These are phyloP conservation scores for Aspergillus tamarii DNA, from an alignment of 2,329 filamentous ascomycete genomes.

Conservation along the genomic window DNA sequence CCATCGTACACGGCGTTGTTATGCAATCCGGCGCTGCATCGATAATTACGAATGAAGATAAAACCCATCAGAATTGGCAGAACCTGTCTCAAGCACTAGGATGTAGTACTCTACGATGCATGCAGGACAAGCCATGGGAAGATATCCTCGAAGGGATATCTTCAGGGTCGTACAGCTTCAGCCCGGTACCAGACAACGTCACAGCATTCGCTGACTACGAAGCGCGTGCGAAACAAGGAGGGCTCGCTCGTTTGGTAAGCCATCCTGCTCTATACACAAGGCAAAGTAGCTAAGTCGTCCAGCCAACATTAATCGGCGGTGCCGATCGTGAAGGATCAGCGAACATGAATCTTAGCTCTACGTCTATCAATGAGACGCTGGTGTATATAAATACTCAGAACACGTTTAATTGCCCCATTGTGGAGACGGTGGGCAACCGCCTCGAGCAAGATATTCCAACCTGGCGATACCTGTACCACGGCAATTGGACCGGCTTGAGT, in stretches of 20 bases:
- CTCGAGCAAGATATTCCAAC: not conserved
- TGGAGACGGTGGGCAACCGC: not conserved
- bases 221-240: not conserved
- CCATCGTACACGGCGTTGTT: not conserved
- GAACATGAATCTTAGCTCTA: not conserved
- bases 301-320: not conserved
- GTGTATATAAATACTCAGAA: not conserved
- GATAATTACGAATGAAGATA: not conserved
- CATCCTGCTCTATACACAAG: accelerated
- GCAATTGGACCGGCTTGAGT: not conserved
- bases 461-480: not conserved
- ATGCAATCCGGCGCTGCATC: not conserved
- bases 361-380: not conserved
- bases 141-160: not conserved
- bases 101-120: not conserved
- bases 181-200: not conserved
- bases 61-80: not conserved
- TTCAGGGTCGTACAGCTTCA: not conserved
- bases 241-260: not conserved
- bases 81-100: not conserved
- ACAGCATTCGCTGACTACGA: not conserved
- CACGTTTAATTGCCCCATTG: not conserved
- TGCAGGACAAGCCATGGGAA: not conserved
- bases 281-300: not conserved
- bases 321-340: not conserved